A percentile compares a stretch with the other conserved stretches of the same genome.
Conservation (phyloP, 2,329 filamentous ascomycete genomes). For the Monilinia fructigena region DNA sequence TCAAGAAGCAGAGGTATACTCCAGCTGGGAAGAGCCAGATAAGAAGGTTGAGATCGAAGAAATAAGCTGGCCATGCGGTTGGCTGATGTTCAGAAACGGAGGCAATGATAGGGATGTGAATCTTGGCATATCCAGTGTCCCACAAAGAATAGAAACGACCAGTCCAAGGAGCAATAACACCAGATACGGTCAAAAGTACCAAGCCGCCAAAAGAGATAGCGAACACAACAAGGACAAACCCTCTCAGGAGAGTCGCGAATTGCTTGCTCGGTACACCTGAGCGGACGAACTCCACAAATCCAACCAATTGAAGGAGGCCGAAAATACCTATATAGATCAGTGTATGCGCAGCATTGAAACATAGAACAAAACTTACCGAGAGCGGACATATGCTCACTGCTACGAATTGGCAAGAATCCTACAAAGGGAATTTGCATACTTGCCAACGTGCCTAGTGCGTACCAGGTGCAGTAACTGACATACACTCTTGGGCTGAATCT, state of each 20-base stretch:
- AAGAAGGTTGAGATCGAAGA: conserved; percentile 96
- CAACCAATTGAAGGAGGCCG: conserved; percentile 89
- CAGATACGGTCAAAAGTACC: conserved; percentile 82
- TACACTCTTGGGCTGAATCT: conserved; percentile 92
- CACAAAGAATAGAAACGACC: conserved; percentile 99
- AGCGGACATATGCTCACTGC: conserved; percentile 97
- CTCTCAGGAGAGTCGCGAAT: conserved; percentile 84
- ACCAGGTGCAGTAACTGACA: conserved; percentile 97
- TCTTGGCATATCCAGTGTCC: conserved; percentile 98
- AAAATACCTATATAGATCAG: conserved; percentile 69
- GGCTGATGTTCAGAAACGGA: conserved; percentile 99
- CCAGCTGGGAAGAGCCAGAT: conserved; percentile 99
- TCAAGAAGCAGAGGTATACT: conserved; percentile 97
- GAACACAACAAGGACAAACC: conserved; percentile 73
- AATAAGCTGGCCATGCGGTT: conserved; percentile 98
- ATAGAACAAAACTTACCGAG: conserved; percentile 60
- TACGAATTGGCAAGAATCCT: conserved; percentile 92
- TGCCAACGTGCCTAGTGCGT: conserved; percentile 88
- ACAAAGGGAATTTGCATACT: conserved; percentile 99
- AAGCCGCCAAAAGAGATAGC: conserved; percentile 70
- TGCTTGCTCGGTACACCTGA: conserved; percentile 87
- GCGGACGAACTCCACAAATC: conserved; percentile 86
- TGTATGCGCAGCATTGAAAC: conserved; percentile 19
- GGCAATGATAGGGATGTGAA: conserved; percentile 98
- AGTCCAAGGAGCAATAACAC: conserved; percentile 94